Evolutionary conservation across 2,329 filamentous ascomycete genomes (phyloP).

Genomic region (Colletotrichum phormii): DNA sequence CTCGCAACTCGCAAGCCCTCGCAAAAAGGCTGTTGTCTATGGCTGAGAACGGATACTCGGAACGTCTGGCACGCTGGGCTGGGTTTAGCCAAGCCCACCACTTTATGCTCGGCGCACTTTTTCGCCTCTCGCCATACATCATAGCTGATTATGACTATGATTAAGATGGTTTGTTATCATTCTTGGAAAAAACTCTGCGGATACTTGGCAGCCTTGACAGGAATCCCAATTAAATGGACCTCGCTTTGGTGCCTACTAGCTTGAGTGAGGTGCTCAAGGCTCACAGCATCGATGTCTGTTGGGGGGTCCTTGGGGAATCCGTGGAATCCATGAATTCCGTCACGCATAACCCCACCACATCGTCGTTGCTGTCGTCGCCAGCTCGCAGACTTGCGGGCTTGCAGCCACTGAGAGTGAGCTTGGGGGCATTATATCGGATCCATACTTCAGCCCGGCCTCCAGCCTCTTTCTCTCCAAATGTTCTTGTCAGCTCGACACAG

Average conservation of each 20-base stretch:
- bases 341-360: neutral
- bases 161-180: neutral
- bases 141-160: neutral
- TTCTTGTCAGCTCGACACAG: neutral
- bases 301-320: neutral
- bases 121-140: neutral
- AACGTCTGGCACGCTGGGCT: conserved; percentile 27
- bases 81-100: conserved; percentile 24
- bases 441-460: neutral
- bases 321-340: neutral
- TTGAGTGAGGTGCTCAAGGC: neutral
- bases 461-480: neutral
- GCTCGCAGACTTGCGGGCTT: neutral
- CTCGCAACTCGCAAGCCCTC: neutral
- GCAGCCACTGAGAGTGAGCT: neutral
- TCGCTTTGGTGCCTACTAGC: neutral
- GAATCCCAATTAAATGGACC: neutral
- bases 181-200: neutral
- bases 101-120: conserved; percentile 7
- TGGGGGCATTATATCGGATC: neutral
- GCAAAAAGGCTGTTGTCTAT: neutral
- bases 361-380: neutral
- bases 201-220: neutral
- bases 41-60: conserved; percentile 30
- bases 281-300: neutral